These are phyloP conservation scores for Blumeriella jaapii DNA, from an alignment of 2,329 filamentous ascomycete genomes.

Conservation along the genomic window DNA sequence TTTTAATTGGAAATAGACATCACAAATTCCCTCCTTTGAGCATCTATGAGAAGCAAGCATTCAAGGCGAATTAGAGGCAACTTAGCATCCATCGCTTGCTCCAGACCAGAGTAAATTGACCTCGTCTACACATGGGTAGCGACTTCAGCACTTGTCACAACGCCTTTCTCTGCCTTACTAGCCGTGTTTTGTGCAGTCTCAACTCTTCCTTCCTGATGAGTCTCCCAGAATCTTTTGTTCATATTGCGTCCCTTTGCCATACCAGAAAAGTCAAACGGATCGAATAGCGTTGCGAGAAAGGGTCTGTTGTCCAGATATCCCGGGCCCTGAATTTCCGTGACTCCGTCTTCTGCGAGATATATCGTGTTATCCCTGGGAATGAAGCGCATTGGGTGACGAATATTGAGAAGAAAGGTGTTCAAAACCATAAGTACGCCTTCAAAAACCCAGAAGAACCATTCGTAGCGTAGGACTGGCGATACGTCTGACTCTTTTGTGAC, in stretches of 20 bases:
- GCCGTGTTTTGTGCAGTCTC: neutral
- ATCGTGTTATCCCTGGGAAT: conserved; percentile 37
- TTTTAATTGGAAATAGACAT: no score
- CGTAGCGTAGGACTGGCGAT: conserved; percentile 39
- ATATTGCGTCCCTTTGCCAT: conserved; percentile 18
- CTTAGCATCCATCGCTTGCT: no score
- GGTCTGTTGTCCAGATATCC: conserved; percentile 37
- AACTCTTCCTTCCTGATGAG: conserved; percentile 10
- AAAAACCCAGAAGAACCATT: conserved; percentile 49
- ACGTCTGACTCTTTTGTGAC: conserved; percentile 27
- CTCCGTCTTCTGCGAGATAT: conserved; percentile 39
- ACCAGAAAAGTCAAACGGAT: conserved; percentile 24
- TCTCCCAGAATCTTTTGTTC: conserved; percentile 22
- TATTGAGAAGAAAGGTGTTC: conserved; percentile 40
- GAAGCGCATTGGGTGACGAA: conserved; percentile 38
- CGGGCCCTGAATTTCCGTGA: conserved; percentile 36
- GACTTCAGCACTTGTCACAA: neutral
- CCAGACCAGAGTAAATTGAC: no score
- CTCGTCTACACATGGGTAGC: neutral
- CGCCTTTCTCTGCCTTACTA: conserved; percentile 3
- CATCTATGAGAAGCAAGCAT: no score
- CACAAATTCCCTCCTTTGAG: no score
- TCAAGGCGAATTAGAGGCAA: no score
- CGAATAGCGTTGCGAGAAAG: conserved; percentile 19
- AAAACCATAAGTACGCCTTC: conserved; percentile 41